A percentile compares a stretch with the other conserved stretches of the same genome.
Conservation (phyloP, 2,329 filamentous ascomycete genomes). For the Exophiala phaeomuriformis region DNA sequence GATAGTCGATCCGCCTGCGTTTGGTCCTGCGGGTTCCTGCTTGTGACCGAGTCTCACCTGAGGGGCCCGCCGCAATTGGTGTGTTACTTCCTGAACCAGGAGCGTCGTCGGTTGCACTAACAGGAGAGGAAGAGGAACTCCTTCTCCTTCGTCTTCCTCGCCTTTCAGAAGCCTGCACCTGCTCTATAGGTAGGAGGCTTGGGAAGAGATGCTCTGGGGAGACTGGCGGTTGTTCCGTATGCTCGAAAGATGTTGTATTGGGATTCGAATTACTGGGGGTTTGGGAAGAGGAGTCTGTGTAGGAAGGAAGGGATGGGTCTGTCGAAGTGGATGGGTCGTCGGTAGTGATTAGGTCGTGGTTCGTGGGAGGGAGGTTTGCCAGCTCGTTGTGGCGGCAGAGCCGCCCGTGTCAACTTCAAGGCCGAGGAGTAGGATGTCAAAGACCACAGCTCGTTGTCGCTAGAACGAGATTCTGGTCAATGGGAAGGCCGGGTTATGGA, state of each 20-base stretch:
- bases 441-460: not conserved
- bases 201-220: conserved; percentile 12
- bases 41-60: conserved; percentile 28
- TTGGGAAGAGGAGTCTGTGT: conserved; percentile 42
- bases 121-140: conserved; percentile 9
- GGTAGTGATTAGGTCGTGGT: conserved; percentile 57
- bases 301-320: conserved; percentile 44
- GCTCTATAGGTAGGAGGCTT: conserved; percentile 20
- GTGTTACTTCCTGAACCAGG: conserved; percentile 24
- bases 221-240: conserved; percentile 17
- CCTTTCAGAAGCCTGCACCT: conserved; percentile 12
- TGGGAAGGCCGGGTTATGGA: not conserved
- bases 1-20: conserved; percentile 49
- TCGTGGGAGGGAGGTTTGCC: conserved; percentile 60
- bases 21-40: conserved; percentile 42
- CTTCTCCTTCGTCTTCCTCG: conserved; percentile 23
- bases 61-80: conserved; percentile 27
- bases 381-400: conserved; percentile 58
- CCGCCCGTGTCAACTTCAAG: conserved; percentile 29
- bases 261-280: conserved; percentile 24
- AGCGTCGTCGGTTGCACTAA: conserved; percentile 10
- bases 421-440: not conserved
- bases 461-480: not conserved
- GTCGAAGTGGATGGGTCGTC: conserved; percentile 58
- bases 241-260: conserved; percentile 3